Percentiles rank a stretch among this genome's conserved stretches.
phyloP scores from a whole-genome alignment of 441 rosid species.

The Breynia disticha region DNA sequence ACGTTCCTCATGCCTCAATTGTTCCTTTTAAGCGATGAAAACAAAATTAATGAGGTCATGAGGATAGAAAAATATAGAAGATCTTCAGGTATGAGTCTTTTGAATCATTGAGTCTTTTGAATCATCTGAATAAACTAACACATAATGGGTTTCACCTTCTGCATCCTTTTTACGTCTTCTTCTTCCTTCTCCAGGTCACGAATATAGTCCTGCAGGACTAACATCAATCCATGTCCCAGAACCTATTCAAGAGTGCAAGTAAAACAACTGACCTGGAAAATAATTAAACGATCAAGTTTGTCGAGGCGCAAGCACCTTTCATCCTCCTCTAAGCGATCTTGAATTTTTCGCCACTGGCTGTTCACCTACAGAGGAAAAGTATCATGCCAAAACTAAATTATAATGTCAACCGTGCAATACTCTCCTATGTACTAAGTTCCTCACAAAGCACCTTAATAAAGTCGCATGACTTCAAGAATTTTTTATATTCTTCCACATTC shows the following conservation, averaged over 20 bases:
- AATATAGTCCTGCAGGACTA: conserved; percentile 57
- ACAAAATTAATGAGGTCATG: conserved; percentile 1
- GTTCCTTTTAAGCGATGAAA: conserved; percentile 51
- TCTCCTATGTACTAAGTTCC: background rate
- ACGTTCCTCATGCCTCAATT: conserved; percentile 72
- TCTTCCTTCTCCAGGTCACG: conserved; percentile 87
- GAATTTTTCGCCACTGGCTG: conserved; percentile 91
- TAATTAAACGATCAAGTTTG: conserved; percentile 78
- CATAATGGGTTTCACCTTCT: conserved; percentile 47
- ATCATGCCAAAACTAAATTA: background rate
- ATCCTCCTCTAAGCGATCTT: conserved; percentile 86
- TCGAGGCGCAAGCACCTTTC: conserved; percentile 82
- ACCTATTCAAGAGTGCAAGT: conserved; percentile 2
- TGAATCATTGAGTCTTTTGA: background rate
- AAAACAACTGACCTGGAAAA: conserved; percentile 50
- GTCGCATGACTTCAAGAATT: conserved; percentile 77
- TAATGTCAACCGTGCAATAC: background rate
- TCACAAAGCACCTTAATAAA: conserved; percentile 58
- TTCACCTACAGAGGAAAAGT: conserved; percentile 38
- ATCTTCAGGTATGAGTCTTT: background rate
- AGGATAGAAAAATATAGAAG: conserved; percentile 11
- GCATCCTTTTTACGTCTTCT: conserved; percentile 79
- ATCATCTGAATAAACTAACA: background rate
- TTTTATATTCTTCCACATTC: conserved; percentile 60
- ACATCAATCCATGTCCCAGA: background rate